Base-by-base conservation (phyloP, 1,284 basidiomycete species). In the Agaricales sp. region DNA sequence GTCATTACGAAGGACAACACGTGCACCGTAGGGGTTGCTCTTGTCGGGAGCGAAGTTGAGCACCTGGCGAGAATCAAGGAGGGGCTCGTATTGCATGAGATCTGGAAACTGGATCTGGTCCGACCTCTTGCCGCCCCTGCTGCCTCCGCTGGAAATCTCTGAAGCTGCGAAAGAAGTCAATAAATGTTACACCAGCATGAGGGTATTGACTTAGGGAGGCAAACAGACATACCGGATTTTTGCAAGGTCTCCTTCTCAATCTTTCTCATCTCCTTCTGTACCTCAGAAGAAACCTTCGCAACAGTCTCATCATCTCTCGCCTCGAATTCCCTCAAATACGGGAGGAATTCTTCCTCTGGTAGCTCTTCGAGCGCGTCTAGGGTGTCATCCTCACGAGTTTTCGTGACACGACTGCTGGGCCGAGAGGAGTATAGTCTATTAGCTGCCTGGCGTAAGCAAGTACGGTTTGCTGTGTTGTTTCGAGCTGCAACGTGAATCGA, bases 1-100 rank as follows among this genome's bases (percentile, higher is more conserved):
- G 64, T 83, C 77, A 58, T 86, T 87, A 45, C 81, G 80, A 49
- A 82, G 58, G 53, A 77, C 66, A 59, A 87, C 74, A 35, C 71
- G 71, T 61, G 79, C 80, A 53, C 71, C 65, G 62, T 69, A 79
- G 1, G 72, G 77, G 13, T 63, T 69, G 19, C 66, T 63, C 48
- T 67, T 60, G 22, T 67, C 67, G 1, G 81, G 74, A n/a, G 74
- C 71, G 54, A 82, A 68, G 24, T 74, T 73, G 37, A 68, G 57
- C 39, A 70, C 65, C 48, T 82, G 71, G 35, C 75, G 72, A 4
- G 75, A 69, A 63, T 86, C 82, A 51, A 83, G 69, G 30, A 80
- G 61, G 22, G 78, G 70, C 55, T 83, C 75, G 35, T 73, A 67
- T 12, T 67, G 66, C 74, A 79, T 77, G 47, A 86, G 73, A 58